These are phyloP conservation scores for Davidsoniella virescens DNA, from an alignment of 2,329 filamentous ascomycete genomes.

Conservation along the genomic window DNA sequence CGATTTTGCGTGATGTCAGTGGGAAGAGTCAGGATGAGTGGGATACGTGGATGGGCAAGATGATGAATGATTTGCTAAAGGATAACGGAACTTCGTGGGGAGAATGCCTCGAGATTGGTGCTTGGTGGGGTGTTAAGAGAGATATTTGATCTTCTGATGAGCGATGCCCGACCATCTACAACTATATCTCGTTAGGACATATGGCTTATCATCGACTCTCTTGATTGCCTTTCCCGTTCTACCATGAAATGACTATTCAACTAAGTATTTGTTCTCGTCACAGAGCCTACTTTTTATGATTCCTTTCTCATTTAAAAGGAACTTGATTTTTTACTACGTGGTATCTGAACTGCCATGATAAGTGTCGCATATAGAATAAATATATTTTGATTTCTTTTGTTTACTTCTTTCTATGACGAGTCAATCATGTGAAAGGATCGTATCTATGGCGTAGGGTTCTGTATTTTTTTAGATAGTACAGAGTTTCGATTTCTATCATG, in stretches of 20 bases:
- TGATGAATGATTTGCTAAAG: slow-evolving; percentile 71
- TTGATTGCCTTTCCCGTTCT: no score
- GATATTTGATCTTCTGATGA: not conserved
- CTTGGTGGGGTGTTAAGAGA: slow-evolving; percentile 73
- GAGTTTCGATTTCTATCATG: slow-evolving; percentile 62
- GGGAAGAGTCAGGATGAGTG: slow-evolving; percentile 84
- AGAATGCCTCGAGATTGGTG: slow-evolving; percentile 73
- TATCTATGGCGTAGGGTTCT: slow-evolving; percentile 73
- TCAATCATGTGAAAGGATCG: slow-evolving; percentile 22
- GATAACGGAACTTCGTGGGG: slow-evolving; percentile 66
- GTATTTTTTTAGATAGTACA: slow-evolving; percentile 93
- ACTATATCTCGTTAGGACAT: no score
- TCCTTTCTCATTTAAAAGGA: not conserved
- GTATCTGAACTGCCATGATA: not conserved
- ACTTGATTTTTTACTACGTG: not conserved
- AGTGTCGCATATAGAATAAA: slow-evolving; percentile 7
- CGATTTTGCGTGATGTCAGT: slow-evolving; percentile 62
- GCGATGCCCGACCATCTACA: no score
- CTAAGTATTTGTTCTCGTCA: not conserved
- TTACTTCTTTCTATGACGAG: not conserved
- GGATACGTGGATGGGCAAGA: slow-evolving; percentile 74
- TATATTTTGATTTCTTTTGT: not conserved
- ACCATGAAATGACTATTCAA: no score
- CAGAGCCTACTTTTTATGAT: not conserved
- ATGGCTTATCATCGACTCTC: no score